Conservation (phyloP, 345 rosid genomes). For the Gossypium mustelinum region DNA sequence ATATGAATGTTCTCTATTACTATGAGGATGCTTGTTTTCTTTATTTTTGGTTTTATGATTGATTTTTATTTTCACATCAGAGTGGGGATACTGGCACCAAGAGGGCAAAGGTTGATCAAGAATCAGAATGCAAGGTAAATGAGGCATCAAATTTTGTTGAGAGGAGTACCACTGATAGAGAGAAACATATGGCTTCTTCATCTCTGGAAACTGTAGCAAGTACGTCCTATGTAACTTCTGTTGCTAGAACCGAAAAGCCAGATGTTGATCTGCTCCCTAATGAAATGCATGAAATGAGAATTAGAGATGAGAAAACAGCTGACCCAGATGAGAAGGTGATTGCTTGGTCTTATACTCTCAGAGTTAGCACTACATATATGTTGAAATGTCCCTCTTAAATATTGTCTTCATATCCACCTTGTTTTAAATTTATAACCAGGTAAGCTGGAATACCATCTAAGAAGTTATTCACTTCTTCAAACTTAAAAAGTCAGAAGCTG, state of each 20-base stretch:
- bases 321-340: conserved; percentile 58
- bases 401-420: background rate
- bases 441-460: background rate
- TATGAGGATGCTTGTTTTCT: conserved; percentile 2
- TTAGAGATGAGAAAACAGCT: conserved; percentile 48
- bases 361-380: background rate
- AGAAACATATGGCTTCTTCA: conserved; percentile 51
- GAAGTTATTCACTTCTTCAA: background rate
- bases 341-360: no score
- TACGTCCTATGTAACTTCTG: conserved; percentile 40
- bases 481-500: background rate
- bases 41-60: conserved; percentile 1
- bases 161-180: conserved; percentile 40
- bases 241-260: conserved; percentile 35
- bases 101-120: conserved; percentile 77
- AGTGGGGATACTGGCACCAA: conserved; percentile 67
- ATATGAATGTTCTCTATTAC: background rate
- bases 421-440: background rate
- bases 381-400: background rate
- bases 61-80: conserved; percentile 30
- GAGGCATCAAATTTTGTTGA: conserved; percentile 43
- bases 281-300: conserved; percentile 57
- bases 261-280: conserved; percentile 57
- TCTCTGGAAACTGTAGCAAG: conserved; percentile 50
- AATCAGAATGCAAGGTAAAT: conserved; percentile 25